These are phyloP conservation scores for Solanum hybrid DNA, from an alignment of 305 asterid genomes.

Conservation along the genomic window DNA sequence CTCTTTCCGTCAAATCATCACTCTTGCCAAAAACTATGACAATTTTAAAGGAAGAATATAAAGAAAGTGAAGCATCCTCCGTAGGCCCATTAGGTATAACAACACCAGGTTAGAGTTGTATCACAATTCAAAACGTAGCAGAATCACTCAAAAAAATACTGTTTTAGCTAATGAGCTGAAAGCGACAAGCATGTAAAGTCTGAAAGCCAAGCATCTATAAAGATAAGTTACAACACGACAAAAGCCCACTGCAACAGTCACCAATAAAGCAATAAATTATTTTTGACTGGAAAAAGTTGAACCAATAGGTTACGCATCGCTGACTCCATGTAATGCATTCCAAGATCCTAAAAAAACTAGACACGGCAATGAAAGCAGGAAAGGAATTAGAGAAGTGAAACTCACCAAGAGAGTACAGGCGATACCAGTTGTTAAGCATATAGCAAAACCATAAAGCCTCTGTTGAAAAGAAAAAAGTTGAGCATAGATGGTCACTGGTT, in stretches of 20 bases:
- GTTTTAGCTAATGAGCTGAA: background rate
- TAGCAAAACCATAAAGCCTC: conserved; percentile 85
- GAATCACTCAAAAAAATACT: background rate
- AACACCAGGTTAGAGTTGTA: background rate
- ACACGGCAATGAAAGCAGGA: background rate
- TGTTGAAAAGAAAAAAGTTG: conserved; percentile 18
- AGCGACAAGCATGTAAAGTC: background rate
- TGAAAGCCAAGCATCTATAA: background rate
- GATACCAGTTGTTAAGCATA: conserved; percentile 82
- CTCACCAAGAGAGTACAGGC: conserved; percentile 92
- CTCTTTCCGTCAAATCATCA: background rate
- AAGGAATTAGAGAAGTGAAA: background rate
- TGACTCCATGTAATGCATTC: background rate
- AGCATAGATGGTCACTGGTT: background rate
- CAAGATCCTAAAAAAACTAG: background rate
- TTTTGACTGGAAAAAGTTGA: background rate
- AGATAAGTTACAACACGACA: background rate
- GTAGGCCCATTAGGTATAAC: background rate
- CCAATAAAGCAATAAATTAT: background rate
- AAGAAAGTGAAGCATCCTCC: background rate
- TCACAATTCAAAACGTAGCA: background rate
- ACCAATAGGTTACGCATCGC: background rate
- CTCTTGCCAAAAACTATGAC: background rate
- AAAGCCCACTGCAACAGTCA: background rate
- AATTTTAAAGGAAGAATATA: background rate